Evolutionary conservation across 768 basidiomycete species (phyloP).

Genomic region (Kwoniella botswanensis): DNA sequence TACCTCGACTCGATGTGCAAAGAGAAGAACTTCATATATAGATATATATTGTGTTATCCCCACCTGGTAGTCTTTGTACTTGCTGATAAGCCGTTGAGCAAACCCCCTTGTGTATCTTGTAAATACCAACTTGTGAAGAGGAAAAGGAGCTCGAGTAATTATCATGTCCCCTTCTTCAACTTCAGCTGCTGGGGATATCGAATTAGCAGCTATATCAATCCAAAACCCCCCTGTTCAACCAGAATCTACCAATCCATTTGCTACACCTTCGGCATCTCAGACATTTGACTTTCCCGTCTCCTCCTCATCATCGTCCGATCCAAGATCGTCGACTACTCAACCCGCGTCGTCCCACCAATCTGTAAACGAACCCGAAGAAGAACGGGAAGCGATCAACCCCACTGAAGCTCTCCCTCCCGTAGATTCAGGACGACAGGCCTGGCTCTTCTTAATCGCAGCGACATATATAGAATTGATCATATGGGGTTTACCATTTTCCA

Average conservation of each 20-base stretch:
- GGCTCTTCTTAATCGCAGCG: constrained; percentile 48
- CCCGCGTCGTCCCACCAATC: not conserved
- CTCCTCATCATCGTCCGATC: not conserved
- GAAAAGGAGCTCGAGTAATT: not conserved
- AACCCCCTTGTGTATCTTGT: not conserved
- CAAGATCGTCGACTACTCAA: too few relatives aligned
- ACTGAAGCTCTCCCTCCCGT: constrained; percentile 22
- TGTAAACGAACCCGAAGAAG: not conserved
- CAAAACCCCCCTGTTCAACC: not conserved
- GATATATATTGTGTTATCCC: too few relatives aligned
- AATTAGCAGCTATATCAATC: constrained; percentile 8
- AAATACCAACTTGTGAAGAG: not conserved
- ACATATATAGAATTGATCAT: constrained; percentile 47
- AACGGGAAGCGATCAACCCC: not conserved
- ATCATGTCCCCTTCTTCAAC: not conserved
- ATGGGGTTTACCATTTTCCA: constrained; percentile 53
- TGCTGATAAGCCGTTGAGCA: too few relatives aligned
- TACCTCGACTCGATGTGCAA: not conserved
- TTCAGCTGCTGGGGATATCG: constrained; percentile 1
- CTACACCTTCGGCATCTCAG: not conserved
- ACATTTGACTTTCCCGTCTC: not conserved
- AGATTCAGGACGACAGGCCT: constrained; percentile 45
- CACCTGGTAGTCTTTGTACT: too few relatives aligned
- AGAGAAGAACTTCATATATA: too few relatives aligned
- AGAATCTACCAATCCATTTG: not conserved